Evolutionary conservation across 1,284 basidiomycete species (phyloP), one percentile per base, ranked within the genome.

Genomic region (Calocybe gambosa): DNA sequence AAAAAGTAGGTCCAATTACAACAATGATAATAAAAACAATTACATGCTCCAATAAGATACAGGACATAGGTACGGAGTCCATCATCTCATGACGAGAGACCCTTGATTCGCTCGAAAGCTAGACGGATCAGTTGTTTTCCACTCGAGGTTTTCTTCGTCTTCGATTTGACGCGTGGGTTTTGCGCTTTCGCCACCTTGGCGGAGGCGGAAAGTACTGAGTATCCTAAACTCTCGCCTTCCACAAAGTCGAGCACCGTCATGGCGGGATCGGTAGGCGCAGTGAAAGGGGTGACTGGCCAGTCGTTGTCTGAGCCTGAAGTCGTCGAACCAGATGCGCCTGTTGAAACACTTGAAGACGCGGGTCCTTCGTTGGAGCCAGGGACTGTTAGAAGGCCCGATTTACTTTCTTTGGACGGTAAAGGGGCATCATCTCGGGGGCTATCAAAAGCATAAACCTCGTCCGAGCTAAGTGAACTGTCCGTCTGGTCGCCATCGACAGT

Each of bases 211-310:
- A 47, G 40, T 19, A 33, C 42, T 6, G 56, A 46, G 40, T 59
- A 50, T 25, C 56, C 63, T 20, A 72, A 54, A 33, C 54, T 62
- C 44, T 66, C 56, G 39, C 59, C 68, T 42, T 63, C 65, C 15
- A 62, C 53, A 20, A 70, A 59, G 39, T 69, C 71, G 42, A 67
- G 67, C 42, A 75, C 65, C 31, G 68, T 67, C 36, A 68, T 56
- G 20, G 58, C 58, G 26, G 66, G 68, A 41, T 70, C 67, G n/a
- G 63, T 53, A 19, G 74, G 54, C 44, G 62, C 55, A 9, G 68
- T 68, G 29, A 64, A 66, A 37, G 74, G 74, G 6, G 74, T 77
- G 50, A 72, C 67, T n/a, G 73, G 73, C 12, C 69, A 73, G 40
- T 63, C 64, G 47, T 70, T 71, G 13, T 70, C 66, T 8, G 53